A percentile compares a stretch with the other conserved stretches of the same genome.
Evolutionary conservation across 192 early-diverging fungal genomes (phyloP).

Genomic region (Cladochytrium replicatum): DNA sequence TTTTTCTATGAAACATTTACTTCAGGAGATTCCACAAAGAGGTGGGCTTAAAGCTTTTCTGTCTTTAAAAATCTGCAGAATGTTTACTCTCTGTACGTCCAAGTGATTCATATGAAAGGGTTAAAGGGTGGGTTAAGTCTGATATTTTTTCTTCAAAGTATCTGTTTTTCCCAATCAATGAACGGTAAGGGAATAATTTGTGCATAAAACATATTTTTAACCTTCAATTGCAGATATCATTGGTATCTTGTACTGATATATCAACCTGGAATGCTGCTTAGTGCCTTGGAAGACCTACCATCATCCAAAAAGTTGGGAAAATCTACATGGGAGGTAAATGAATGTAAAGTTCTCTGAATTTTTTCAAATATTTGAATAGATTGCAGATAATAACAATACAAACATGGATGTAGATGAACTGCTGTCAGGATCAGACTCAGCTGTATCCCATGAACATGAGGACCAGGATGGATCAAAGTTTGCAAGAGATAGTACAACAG

Average conservation of each 20-base stretch:
- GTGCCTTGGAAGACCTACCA: conserved; percentile 10
- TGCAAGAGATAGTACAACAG: no score
- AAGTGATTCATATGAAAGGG: conserved; percentile 42
- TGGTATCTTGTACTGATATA: conserved; percentile 81
- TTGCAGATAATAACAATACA: no score
- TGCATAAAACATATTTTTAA: not conserved
- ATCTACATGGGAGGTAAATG: no score
- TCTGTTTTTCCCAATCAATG: conserved; percentile 80
- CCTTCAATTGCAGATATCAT: conserved; percentile 50
- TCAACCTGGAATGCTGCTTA: conserved; percentile 57
- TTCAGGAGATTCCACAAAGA: conserved; percentile 18
- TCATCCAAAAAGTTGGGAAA: no score
- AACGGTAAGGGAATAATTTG: conserved; percentile 43
- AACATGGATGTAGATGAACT: no score
- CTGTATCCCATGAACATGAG: no score
- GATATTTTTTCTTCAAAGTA: conserved; percentile 68
- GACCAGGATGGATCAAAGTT: no score
- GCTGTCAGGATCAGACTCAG: no score
- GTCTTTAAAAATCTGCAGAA: conserved; percentile 21
- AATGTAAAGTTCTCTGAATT: no score
- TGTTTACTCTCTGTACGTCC: no score
- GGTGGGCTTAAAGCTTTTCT: not conserved
- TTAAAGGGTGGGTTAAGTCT: conserved; percentile 71
- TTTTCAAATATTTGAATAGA: no score
- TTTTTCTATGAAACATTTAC: conserved; percentile 76